Percentiles rank a stretch among this genome's conserved stretches.
Evolutionary conservation across 1,284 basidiomycete genomes (phyloP).

Genomic region (Taiwanofungus camphoratus): DNA sequence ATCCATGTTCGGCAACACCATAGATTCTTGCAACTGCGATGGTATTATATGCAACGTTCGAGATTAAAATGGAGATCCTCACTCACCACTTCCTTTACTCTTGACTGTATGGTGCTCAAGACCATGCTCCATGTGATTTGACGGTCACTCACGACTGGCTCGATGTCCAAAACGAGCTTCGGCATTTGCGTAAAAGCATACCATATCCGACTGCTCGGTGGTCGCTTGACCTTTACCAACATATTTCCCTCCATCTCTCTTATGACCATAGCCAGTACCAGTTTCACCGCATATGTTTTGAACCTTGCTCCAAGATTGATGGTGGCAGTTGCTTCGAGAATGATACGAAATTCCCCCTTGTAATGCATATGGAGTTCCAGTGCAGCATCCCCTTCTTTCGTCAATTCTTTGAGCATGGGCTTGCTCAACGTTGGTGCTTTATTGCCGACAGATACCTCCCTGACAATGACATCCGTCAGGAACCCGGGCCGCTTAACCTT

Average conservation of each 20-base stretch:
- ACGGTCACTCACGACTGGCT: conserved; percentile 89
- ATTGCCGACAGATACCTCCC: conserved; percentile 86
- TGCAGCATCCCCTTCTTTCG: conserved; percentile 85
- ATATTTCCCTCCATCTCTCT: conserved; percentile 89
- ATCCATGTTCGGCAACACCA: conserved; percentile 97
- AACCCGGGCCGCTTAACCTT: conserved; percentile 88
- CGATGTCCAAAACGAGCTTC: conserved; percentile 82
- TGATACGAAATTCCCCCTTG: conserved; percentile 85
- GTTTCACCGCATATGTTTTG: conserved; percentile 85
- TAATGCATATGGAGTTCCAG: conserved; percentile 83
- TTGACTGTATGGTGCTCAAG: conserved; percentile 83
- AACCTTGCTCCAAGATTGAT: conserved; percentile 79
- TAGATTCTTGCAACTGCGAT: conserved; percentile 82
- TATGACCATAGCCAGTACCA: conserved; percentile 84
- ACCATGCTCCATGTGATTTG: conserved; percentile 94
- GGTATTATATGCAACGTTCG: not conserved
- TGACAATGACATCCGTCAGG: conserved; percentile 81
- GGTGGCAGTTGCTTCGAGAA: conserved; percentile 83
- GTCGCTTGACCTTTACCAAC: conserved; percentile 87
- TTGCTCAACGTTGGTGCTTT: conserved; percentile 82
- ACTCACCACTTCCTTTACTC: conserved; percentile 84
- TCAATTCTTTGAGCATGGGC: conserved; percentile 96
- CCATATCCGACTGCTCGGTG: conserved; percentile 95
- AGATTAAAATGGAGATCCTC: conserved; percentile 1
- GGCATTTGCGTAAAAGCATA: conserved; percentile 96